Percentiles rank a stretch among this genome's conserved stretches.
phyloP scores from a whole-genome alignment of 1,139 yeast species.

The Schwanniomyces etchellsii region DNA sequence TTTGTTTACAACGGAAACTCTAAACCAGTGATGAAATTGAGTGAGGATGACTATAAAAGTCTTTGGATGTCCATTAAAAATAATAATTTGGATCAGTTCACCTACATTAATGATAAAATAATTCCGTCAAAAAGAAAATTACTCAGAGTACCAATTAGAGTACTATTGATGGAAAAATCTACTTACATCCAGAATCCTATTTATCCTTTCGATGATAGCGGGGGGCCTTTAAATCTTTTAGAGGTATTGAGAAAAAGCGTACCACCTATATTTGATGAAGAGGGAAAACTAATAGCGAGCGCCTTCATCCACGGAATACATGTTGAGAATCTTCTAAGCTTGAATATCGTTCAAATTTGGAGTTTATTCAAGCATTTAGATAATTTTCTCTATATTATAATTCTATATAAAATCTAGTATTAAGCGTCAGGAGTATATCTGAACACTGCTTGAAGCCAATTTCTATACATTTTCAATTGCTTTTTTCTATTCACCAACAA shows the following conservation, averaged over 20 bases:
- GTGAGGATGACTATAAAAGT: conserved; percentile 50
- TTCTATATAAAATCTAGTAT: conserved; percentile 14
- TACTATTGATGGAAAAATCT: conserved; percentile 47
- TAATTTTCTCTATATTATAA: conserved; percentile 66
- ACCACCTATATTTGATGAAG: conserved; percentile 35
- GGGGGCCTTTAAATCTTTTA: conserved; percentile 21
- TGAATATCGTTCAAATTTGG: conserved; percentile 51
- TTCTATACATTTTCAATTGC: conserved; percentile 89
- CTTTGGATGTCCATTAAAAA: conserved; percentile 50
- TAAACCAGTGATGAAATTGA: conserved; percentile 67
- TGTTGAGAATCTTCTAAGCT: conserved; percentile 31
- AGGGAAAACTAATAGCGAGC: conserved; percentile 36
- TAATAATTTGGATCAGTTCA: conserved; percentile 24
- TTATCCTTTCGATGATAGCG: conserved; percentile 14
- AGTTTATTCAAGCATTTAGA: conserved; percentile 56
- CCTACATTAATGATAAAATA: conserved; percentile 21
- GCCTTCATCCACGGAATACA: conserved; percentile 60
- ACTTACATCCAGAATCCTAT: conserved; percentile 47
- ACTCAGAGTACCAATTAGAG: conserved; percentile 51
- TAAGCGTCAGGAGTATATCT: conserved; percentile 11
- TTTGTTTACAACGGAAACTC: conserved; percentile 69
- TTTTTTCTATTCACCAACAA: conserved; percentile 88
- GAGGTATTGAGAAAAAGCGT: conserved; percentile 32
- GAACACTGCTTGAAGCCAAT: conserved; percentile 94
- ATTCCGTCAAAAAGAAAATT: conserved; percentile 23